Percentiles rank a stretch among this genome's conserved stretches.
These are phyloP conservation scores for Hymenoscyphus occultus DNA, from an alignment of 2,329 filamentous ascomycete species.

Conservation along the genomic window DNA sequence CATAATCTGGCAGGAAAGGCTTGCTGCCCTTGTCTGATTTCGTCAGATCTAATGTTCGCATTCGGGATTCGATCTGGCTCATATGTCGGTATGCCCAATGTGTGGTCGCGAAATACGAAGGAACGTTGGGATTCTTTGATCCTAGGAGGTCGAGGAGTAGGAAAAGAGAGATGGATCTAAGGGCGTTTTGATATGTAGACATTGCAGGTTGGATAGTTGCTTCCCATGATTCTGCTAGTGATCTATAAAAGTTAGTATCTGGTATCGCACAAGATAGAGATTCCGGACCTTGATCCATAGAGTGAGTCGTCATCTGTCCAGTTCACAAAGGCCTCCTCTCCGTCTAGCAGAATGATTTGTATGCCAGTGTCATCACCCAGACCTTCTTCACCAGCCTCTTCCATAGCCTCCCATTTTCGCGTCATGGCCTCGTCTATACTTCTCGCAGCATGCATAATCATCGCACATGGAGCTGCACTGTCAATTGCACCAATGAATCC, in stretches of 20 bases:
- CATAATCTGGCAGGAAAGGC: constrained; percentile 64
- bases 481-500: constrained; percentile 94
- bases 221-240: constrained; percentile 83
- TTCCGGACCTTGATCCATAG: constrained; percentile 73
- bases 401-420: constrained; percentile 75
- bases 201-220: constrained; percentile 62
- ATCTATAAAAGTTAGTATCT: constrained; percentile 40
- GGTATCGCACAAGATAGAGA: not conserved
- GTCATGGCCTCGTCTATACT: constrained; percentile 77
- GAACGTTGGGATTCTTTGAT: constrained; percentile 62
- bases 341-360: constrained; percentile 87
- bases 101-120: constrained; percentile 84
- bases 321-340: constrained; percentile 82
- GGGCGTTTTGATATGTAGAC: constrained; percentile 70
- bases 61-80: constrained; percentile 68
- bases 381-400: constrained; percentile 52
- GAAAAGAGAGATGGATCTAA: constrained; percentile 82
- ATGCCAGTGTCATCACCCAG: constrained; percentile 78
- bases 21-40: constrained; percentile 52
- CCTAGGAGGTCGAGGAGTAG: constrained; percentile 90
- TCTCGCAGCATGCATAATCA: constrained; percentile 82
- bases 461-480: constrained; percentile 89
- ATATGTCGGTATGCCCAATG: constrained; percentile 89
- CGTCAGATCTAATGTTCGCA: constrained; percentile 65
- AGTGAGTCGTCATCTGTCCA: constrained; percentile 84